Evolutionary conservation across 371 early-diverging fungal genomes (phyloP), one percentile per base, ranked within the genome.

Genomic region (Syncephalastrum sp.): DNA sequence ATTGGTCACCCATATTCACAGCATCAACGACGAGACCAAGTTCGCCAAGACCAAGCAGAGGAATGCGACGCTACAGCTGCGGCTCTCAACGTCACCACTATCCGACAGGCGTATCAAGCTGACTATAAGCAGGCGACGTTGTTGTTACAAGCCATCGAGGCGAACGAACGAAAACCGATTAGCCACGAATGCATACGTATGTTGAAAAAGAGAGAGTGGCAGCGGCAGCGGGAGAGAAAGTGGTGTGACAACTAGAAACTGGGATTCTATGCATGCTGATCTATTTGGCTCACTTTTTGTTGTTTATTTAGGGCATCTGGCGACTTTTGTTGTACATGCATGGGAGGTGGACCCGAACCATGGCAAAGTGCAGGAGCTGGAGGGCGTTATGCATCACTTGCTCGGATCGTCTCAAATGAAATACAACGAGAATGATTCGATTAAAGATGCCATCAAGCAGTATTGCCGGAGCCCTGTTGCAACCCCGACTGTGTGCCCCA

Each of bases 401-500:
- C 15, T 77, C 3, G 38, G 38, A 33, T 33, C 38, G 38, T 10
- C 38, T 33, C 38, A 10, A 5, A 33, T 33, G 38, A 53, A 57
- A 25, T 61, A 70, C 3, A 67, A 66, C 0, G 58, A 47, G 12
- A 56, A 76, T 25, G 63, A 73, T 29, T 23, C 54, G n/a, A 59
- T 75, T 44, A 72, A 77, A 38, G 53, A 67, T 15, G 60, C 70
- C 47, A 47, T 77, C 5, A 54, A 56, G 17, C 66, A 60, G 5
- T 68, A 60, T 51, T 71, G 71, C 52, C 50, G 53, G 7, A 73
- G 60, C 33, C 42, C 59, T n/a, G 50, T 66, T 10, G 64, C 72
- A 10, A 60, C 68, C 25, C 75, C 79, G 4, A 68, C 70, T 3
- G 64, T 70, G 2, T 77, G 74, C 50, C 81, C 83, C 21, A 81